A percentile compares a stretch with the other conserved stretches of the same genome.
These are phyloP conservation scores for Anthracocystis panici-leucophaei DNA, from an alignment of 1,284 basidiomycete genomes.

Conservation along the genomic window DNA sequence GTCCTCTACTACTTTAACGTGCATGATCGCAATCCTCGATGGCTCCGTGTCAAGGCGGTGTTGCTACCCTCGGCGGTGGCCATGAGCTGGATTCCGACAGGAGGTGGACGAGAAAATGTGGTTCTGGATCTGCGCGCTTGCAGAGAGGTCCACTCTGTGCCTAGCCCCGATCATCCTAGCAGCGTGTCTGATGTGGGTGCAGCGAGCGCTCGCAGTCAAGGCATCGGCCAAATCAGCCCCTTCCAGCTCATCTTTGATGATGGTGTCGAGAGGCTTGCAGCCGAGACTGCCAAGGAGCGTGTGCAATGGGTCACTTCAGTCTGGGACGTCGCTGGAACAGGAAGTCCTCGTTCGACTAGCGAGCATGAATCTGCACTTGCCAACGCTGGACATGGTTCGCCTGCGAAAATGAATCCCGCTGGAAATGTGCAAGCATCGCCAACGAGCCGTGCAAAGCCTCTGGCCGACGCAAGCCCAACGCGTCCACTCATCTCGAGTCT, in stretches of 20 bases:
- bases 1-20: constrained; percentile 62
- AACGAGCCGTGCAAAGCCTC: constrained; percentile 3
- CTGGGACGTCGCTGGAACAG: constrained; percentile 33
- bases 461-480: constrained; percentile 15
- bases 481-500: constrained; percentile 12
- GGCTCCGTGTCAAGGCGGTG: constrained; percentile 59
- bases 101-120: constrained; percentile 60
- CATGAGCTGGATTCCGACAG: constrained; percentile 64
- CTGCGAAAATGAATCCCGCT: constrained; percentile 1
- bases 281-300: constrained; percentile 54
- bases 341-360: constrained; percentile 13
- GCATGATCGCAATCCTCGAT: constrained; percentile 48
- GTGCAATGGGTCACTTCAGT: constrained; percentile 59
- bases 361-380: constrained; percentile 24
- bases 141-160: constrained; percentile 62
- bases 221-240: constrained; percentile 48
- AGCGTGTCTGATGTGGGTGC: constrained; percentile 53
- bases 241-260: constrained; percentile 67
- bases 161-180: constrained; percentile 57
- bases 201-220: constrained; percentile 44
- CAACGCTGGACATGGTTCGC: constrained; percentile 20
- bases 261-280: constrained; percentile 62
- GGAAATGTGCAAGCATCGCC: constrained; percentile 7
- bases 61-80: constrained; percentile 56
- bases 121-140: constrained; percentile 59